Base-by-base conservation (phyloP, 176 grass and related monocot genomes). In the Juncus effusus region DNA sequence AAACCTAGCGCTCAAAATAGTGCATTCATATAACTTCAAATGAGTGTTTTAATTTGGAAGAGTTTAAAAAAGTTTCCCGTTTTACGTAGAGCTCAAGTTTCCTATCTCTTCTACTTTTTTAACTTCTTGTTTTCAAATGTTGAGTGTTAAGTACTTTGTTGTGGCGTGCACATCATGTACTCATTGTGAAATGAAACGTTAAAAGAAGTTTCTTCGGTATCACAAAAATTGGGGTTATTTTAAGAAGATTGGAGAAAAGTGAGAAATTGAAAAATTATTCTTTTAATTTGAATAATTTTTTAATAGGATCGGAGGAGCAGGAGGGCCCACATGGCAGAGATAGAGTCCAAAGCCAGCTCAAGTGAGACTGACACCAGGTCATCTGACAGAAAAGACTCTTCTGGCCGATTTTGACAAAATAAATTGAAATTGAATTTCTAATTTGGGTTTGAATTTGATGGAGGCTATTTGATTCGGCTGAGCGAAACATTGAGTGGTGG, bases 271-370 rank as follows among this genome's bases (percentile, higher is more conserved):
- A 73, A 50, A 14, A 16, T 6, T 57, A 42, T 47, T 42, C 5
- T 13, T 42, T 75, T 62, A 42, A 61, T 16, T 75, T 63, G 4
- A 49, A 53, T 38, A 51, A 16, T 2, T 5, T 9, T 5, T 40
- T 52, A 13, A 13, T 63, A 89, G 86, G 86, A 89, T 62, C 86
- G 78, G 60, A 77, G 83, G 60, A 85, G 60, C 66, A 51, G 83
- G 60, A 85, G 78, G 64, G 76, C 69, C 62, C 77, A 85, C 28
- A 55, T 39, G 7, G 37, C 64, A 6, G 83, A 85, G 38, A 69
- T 70, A 0, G 83, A 85, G 38, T 81, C 83, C 7, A 85, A 85
- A 51, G 77, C 83, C 12, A 85, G 77, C 72, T 85, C 77, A 10
- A 77, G 77, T 10, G 77, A 81, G 38, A 71, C 70, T 10, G 83